phyloP scores from a whole-genome alignment of 768 basidiomycete species.

The Boletus subparvulus region DNA sequence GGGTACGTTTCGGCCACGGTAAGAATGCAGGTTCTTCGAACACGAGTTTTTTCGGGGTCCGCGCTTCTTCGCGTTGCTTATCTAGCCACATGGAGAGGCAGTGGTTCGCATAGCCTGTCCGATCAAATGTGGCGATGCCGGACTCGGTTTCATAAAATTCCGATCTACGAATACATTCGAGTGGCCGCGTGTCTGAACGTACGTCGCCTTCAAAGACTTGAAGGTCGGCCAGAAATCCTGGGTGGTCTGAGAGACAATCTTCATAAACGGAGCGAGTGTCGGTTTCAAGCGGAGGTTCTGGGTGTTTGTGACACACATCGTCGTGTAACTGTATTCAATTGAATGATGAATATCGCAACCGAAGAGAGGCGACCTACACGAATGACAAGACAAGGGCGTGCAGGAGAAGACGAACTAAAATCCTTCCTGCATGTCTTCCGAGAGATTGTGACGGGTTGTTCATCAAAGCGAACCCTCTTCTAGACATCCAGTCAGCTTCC shows the following conservation, averaged over 20 bases:
- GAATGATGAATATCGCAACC: neutral
- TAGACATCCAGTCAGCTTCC: conserved; percentile 2
- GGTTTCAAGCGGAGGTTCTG: conserved; percentile 1
- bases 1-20: conserved; percentile 20
- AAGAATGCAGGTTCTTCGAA: conserved; percentile 21
- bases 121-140: conserved; percentile 28
- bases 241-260: conserved; percentile 26
- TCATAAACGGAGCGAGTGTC: conserved; percentile 30
- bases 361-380: conserved; percentile 17
- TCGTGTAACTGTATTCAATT: conserved; percentile 18
- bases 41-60: conserved; percentile 16
- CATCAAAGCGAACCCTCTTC: conserved; percentile 30
- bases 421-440: conserved; percentile 13
- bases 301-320: neutral
- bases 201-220: conserved; percentile 17
- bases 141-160: conserved; percentile 32
- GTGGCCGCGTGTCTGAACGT: conserved; percentile 4
- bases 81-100: conserved; percentile 30
- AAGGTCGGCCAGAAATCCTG: conserved; percentile 18
- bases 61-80: conserved; percentile 25
- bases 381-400: conserved; percentile 30
- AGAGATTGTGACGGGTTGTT: conserved; percentile 25
- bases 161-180: conserved; percentile 12
- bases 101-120: conserved; percentile 23
- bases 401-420: conserved; percentile 15